A percentile compares a stretch with the other conserved stretches of the same genome.
Evolutionary conservation across 1,284 basidiomycete species (phyloP).

Genomic region (Ceratobasidium sp.): DNA sequence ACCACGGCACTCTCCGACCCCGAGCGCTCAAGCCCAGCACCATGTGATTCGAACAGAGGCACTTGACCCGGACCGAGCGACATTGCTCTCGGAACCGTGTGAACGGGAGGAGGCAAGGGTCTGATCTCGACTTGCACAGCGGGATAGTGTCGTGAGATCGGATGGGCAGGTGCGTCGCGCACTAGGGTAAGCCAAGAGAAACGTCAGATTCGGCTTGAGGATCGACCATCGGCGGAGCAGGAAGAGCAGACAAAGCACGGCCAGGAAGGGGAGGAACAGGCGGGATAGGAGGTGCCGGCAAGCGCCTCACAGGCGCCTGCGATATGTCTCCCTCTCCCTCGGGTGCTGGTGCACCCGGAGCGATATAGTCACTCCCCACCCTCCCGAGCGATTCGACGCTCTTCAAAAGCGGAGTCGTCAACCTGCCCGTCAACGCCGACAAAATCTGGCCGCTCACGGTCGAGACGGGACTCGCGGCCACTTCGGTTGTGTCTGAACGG

Average conservation of each 20-base stretch:
- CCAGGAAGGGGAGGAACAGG: background rate
- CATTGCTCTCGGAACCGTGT: background rate
- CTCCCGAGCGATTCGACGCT: conserved; percentile 10
- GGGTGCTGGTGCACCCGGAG: background rate
- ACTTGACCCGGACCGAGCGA: background rate
- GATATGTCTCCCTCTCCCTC: background rate
- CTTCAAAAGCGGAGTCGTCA: conserved; percentile 8
- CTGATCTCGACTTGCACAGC: background rate
- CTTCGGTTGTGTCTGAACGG: conserved; percentile 4
- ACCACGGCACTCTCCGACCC: background rate
- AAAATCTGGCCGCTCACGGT: conserved; percentile 28
- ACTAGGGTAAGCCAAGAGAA: background rate
- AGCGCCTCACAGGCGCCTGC: background rate
- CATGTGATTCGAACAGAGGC: no score
- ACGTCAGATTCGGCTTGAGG: no score
- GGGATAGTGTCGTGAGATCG: background rate
- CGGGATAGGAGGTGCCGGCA: background rate
- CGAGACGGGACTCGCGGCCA: no score
- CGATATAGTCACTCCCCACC: background rate
- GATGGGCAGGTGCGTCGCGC: background rate
- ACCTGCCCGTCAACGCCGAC: background rate
- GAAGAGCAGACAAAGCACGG: no score
- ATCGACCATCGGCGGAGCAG: no score
- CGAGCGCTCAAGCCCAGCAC: background rate
- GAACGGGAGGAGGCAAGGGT: conserved; percentile 10